phyloP scores from a whole-genome alignment of 495 filamentous ascomycete genomes.

The Rhizodiscina lignyota region DNA sequence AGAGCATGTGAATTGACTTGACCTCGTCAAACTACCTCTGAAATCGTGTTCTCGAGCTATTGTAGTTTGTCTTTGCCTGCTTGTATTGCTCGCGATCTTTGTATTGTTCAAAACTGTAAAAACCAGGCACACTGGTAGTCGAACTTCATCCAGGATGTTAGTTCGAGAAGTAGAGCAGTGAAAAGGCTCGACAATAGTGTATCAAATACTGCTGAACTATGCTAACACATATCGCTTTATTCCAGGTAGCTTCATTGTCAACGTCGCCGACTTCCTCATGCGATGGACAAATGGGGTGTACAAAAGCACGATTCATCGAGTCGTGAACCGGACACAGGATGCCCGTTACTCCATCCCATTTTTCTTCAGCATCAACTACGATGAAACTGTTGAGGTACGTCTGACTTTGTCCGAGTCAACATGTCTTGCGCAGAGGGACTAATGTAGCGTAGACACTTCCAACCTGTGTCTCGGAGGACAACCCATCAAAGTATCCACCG shows the following conservation, averaged over 20 bases:
- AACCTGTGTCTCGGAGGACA: slow-evolving; percentile 10
- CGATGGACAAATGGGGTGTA: slow-evolving; percentile 11
- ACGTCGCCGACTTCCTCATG: slow-evolving; percentile 12
- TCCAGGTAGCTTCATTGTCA: slow-evolving; percentile 11
- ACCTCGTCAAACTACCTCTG: too few species aligned
- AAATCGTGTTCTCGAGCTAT: too few species aligned
- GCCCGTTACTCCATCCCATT: slow-evolving; percentile 11
- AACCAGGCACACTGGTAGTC: too few species aligned
- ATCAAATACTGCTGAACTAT: too few species aligned
- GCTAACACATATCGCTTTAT: too few species aligned
- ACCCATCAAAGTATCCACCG: slow-evolving; percentile 11
- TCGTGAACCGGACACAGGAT: slow-evolving; percentile 6
- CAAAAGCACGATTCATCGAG: slow-evolving; percentile 8
- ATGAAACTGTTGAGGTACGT: slow-evolving; percentile 6
- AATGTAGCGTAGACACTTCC: slow-evolving; percentile 9
- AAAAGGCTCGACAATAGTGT: too few species aligned
- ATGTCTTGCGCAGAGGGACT: not conserved
- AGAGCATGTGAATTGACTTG: too few species aligned
- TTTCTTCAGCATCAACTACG: slow-evolving; percentile 13
- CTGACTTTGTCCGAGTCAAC: not conserved
- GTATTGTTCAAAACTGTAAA: too few species aligned
- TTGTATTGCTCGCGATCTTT: too few species aligned
- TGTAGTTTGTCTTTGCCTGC: too few species aligned
- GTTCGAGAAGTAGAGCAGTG: too few species aligned
- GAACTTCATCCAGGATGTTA: too few species aligned